Conservation (phyloP, 495 filamentous ascomycete species). For the Tuber magnatum region DNA sequence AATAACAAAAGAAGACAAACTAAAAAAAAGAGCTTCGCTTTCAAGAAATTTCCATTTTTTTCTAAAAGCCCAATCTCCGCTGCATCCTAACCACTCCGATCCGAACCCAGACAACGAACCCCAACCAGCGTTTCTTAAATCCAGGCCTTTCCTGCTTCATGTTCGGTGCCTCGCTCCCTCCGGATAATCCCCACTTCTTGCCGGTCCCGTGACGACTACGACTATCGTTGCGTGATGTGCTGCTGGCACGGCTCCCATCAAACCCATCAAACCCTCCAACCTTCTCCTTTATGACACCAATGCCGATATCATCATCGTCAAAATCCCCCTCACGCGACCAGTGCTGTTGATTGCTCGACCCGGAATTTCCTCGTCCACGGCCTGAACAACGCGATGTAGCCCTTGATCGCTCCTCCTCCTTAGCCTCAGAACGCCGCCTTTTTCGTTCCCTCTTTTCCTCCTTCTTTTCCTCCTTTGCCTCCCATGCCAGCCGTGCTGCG, state of each 20-base stretch:
- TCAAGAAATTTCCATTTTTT: not conserved
- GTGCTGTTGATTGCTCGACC: conserved; percentile 30
- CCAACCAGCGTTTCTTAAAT: conserved; percentile 39
- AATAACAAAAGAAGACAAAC: not conserved
- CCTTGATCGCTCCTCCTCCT: conserved; percentile 35
- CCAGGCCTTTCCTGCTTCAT: conserved; percentile 17
- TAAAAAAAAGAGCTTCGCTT: not conserved
- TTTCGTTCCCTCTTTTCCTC: conserved; percentile 41
- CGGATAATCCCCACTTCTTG: conserved; percentile 30
- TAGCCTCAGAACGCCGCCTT: conserved; percentile 35
- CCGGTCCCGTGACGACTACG: conserved; percentile 27
- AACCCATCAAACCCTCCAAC: not conserved
- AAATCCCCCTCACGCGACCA: conserved; percentile 15
- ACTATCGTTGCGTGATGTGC: conserved; percentile 8
- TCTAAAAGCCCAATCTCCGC: conserved; percentile 38
- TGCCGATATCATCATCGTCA: conserved; percentile 22
- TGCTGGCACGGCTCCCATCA: not conserved
- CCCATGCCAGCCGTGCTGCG: conserved; percentile 40
- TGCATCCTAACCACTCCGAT: conserved; percentile 40
- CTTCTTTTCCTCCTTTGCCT: conserved; percentile 41
- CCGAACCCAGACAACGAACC: conserved; percentile 40
- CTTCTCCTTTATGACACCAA: not conserved
- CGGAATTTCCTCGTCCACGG: conserved; percentile 36
- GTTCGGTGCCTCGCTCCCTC: not conserved
- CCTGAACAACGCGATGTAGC: conserved; percentile 34